A percentile compares a stretch with the other conserved stretches of the same genome.
Evolutionary conservation across 768 basidiomycete genomes (phyloP).

Genomic region (Cubamyces sp.): DNA sequence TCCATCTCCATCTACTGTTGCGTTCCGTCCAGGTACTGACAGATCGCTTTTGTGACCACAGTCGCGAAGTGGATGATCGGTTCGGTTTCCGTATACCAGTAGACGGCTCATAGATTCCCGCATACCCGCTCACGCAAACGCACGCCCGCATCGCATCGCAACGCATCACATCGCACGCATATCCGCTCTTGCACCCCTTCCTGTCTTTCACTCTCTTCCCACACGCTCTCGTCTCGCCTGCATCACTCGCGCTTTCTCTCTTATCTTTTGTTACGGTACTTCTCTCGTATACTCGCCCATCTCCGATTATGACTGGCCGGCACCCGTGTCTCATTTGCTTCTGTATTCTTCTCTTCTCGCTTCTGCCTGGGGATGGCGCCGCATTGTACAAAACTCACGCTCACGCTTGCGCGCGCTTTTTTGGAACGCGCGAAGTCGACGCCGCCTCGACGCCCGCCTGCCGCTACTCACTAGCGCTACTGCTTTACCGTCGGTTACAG

Average conservation of each 20-base stretch:
- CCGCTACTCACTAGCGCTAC: not conserved
- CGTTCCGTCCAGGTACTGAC: conserved; percentile 3
- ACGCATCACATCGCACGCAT: conserved; percentile 8
- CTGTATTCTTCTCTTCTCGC: not conserved
- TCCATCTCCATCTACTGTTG: not conserved
- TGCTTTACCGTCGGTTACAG: not conserved
- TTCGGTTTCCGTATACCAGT: conserved; percentile 57
- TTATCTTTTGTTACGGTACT: conserved; percentile 8
- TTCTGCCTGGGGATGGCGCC: conserved; percentile 1
- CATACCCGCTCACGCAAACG: conserved; percentile 5
- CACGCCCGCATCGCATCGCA: conserved; percentile 9
- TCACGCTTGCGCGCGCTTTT: not conserved
- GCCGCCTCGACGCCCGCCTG: not conserved
- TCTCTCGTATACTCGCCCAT: conserved; percentile 12
- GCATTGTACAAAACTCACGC: conserved; percentile 5
- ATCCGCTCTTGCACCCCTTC: not conserved
- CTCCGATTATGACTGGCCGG: conserved; percentile 4
- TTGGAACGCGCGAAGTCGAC: not conserved
- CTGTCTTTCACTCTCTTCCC: not conserved
- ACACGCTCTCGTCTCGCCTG: not conserved
- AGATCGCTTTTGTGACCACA: conserved; percentile 29
- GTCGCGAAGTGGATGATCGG: conserved; percentile 62
- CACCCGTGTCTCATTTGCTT: not conserved
- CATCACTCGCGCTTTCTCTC: not conserved
- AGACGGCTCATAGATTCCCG: conserved; percentile 19